phyloP scores from a whole-genome alignment of 352 stramenopile genomes.

The Phytophthora pinifolia region DNA sequence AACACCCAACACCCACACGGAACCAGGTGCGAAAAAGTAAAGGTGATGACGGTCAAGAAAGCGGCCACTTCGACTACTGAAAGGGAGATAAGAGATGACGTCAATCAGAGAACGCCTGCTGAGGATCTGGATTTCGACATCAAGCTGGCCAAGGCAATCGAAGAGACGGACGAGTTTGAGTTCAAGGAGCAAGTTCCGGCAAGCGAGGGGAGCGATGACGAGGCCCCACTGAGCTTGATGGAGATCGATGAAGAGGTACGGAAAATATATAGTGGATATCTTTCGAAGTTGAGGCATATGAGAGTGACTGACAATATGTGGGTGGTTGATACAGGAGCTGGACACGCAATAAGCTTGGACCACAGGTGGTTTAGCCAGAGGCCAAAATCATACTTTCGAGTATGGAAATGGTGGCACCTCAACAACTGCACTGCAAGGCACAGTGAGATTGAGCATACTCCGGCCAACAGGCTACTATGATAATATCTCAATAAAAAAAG shows the following conservation, averaged over 20 bases:
- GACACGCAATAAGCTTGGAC: conserved; percentile 13
- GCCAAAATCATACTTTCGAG: conserved; percentile 4
- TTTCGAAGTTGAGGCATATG: conserved; percentile 4
- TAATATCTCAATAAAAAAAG: conserved; percentile 12
- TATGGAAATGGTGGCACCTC: conserved; percentile 9
- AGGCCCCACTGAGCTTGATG: background rate
- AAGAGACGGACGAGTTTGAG: conserved; percentile 2
- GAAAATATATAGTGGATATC: background rate
- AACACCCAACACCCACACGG: background rate
- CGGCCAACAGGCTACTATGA: conserved; percentile 5
- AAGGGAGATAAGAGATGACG: background rate
- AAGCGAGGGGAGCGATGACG: background rate
- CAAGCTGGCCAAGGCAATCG: background rate
- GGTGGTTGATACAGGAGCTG: conserved; percentile 18
- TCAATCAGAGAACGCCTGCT: background rate
- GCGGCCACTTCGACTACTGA: too few species aligned
- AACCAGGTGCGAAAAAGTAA: background rate
- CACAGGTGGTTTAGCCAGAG: conserved; percentile 15
- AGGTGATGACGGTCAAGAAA: conserved; percentile 6
- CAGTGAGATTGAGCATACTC: conserved; percentile 16
- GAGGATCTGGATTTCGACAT: background rate
- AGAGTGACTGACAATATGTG: conserved; percentile 11
- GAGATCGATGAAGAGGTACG: conserved; percentile 12
- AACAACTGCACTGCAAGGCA: conserved; percentile 7
- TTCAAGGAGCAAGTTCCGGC: background rate